A percentile compares a stretch with the other conserved stretches of the same genome.
These are phyloP conservation scores for Diaporthe eres DNA, from an alignment of 2,329 filamentous ascomycete species.

Conservation along the genomic window DNA sequence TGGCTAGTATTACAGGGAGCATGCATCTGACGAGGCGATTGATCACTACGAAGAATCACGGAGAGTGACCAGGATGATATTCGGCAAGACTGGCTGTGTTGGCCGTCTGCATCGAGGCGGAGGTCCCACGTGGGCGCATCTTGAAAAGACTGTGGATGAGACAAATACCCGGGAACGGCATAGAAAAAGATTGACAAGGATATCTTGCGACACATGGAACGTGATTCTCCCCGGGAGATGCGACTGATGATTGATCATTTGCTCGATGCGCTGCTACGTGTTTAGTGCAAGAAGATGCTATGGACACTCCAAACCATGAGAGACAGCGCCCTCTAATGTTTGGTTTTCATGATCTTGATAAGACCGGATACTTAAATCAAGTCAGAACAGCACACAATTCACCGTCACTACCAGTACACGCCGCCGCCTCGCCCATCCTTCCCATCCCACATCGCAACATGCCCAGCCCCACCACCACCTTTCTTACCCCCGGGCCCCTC, in stretches of 20 bases:
- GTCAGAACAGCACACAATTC: no score
- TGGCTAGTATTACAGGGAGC: neutral
- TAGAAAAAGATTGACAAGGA: neutral
- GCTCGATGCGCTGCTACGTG: neutral
- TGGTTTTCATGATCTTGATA: no score
- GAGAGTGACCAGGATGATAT: neutral
- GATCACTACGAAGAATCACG: neutral
- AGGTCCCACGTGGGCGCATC: no score
- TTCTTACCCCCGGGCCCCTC: slow-evolving; percentile 52
- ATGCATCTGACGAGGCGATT: neutral
- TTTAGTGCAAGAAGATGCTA: neutral
- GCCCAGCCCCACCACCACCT: slow-evolving; percentile 4
- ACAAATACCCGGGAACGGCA: neutral
- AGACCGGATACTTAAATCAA: neutral
- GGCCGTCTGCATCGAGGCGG: neutral
- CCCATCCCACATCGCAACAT: slow-evolving; percentile 54
- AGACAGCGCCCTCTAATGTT: neutral
- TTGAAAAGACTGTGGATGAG: neutral
- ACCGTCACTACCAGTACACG: slow-evolving; percentile 55
- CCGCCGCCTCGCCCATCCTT: slow-evolving; percentile 57
- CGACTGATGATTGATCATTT: neutral
- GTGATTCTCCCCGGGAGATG: neutral
- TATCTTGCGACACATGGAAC: neutral
- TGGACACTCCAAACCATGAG: neutral
- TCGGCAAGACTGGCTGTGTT: neutral